These are phyloP conservation scores for Knoxdaviesia capensis DNA, from an alignment of 2,329 filamentous ascomycete genomes.

Conservation along the genomic window DNA sequence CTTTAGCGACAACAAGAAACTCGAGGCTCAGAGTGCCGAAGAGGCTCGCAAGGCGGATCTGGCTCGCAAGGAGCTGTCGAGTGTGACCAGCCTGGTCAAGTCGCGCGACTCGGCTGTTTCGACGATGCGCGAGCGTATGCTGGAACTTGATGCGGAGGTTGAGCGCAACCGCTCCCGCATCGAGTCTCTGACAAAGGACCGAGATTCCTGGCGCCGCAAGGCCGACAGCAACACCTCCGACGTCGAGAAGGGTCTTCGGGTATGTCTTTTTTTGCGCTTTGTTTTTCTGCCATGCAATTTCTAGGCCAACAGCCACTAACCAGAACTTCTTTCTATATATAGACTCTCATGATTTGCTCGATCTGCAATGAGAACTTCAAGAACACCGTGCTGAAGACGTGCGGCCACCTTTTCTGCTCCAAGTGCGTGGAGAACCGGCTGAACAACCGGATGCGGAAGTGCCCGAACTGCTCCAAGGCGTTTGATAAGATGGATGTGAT, in stretches of 20 bases:
- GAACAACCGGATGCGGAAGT: constrained; percentile 79
- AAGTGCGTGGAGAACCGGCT: constrained; percentile 79
- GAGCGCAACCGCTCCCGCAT: constrained; percentile 63
- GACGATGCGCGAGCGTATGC: constrained; percentile 32
- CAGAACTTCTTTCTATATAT: neutral
- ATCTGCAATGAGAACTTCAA: constrained; percentile 90
- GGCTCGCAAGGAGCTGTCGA: constrained; percentile 53
- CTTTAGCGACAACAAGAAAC: constrained; percentile 49
- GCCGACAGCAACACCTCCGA: constrained; percentile 61
- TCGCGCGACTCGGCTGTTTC: constrained; percentile 47
- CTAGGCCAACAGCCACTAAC: neutral
- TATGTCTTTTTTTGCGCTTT: constrained; percentile 25
- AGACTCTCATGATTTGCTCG: constrained; percentile 43
- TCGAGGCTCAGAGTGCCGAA: constrained; percentile 55
- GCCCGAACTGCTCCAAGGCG: constrained; percentile 77
- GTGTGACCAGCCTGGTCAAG: constrained; percentile 55
- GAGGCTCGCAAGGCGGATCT: constrained; percentile 49
- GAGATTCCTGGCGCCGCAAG: constrained; percentile 73
- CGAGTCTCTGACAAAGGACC: constrained; percentile 60
- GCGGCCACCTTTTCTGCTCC: constrained; percentile 87
- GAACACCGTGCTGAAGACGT: constrained; percentile 81
- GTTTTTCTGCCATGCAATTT: neutral
- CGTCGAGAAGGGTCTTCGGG: constrained; percentile 69
- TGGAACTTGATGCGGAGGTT: constrained; percentile 50
- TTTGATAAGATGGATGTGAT: constrained; percentile 88